Base-by-base conservation (phyloP, 1,284 basidiomycete species). In the Ganoderma meredithae region DNA sequence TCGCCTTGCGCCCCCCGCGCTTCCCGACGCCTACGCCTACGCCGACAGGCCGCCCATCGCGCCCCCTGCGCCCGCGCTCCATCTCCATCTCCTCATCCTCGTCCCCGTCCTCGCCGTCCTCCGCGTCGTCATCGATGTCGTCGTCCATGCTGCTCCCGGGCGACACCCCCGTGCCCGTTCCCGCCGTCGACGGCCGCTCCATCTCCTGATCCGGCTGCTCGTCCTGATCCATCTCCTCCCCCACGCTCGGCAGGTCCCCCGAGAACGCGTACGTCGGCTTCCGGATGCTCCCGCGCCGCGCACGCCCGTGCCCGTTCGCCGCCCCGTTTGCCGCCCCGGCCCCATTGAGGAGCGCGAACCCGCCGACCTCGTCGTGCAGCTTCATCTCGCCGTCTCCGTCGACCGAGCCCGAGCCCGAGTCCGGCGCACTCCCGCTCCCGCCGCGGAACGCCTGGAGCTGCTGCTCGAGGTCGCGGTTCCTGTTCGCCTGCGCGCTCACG, bases 391-490 rank as follows among this genome's bases (percentile, higher is more conserved):
- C 76, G 15, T 77, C 77, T 36, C 67, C 72, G 68, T 71, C 73
- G 63, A 60, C 58, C 62, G 69, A 41, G n/a, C 62, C 31, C 15
- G 40, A 22, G 55, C 64, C 41, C 62, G 69, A 41, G n/a, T 60
- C 25, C 15, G 40, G 65, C 13, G 72, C 55, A 12, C 60, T 62
- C 49, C 69, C 78, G 17, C 76, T 62, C 49, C 69, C 78, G 17
- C 76, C 77, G 36, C 85, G 79, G 73, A 83, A 85, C 43, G 76
- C 77, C 62, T 84, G 82, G 25, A 92, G 82, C 79, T 90, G 86
- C 40, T 84, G 82, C 78, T 95, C 94, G 58, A 95, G 84, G 74
- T 94, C 92, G 55, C 90, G 81, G 77, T 93, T 94, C 5, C 93
- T 83, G 60, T 86, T 87, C 6, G 91, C 89, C 76, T 95, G 94